Percentiles rank a stretch among this genome's conserved stretches.
Evolutionary conservation across 106 monocot species (phyloP).

Genomic region (Gastrodia elata): DNA sequence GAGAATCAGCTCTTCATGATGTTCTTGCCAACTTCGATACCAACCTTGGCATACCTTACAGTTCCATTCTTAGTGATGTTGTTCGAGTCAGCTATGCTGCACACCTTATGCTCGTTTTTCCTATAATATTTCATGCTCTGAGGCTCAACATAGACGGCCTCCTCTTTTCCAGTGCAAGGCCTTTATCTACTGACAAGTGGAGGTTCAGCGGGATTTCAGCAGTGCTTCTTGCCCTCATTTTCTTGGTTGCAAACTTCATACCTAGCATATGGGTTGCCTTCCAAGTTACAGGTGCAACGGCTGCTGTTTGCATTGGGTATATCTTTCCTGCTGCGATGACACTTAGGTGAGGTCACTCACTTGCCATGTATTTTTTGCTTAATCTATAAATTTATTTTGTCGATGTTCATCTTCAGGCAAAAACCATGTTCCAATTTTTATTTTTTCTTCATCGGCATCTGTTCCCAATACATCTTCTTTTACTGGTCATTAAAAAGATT

Average conservation of each 20-base stretch:
- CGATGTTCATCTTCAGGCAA: no score
- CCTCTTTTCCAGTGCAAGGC: conserved; percentile 48
- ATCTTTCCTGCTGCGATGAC: conserved; percentile 81
- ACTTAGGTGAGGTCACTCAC: conserved; percentile 45
- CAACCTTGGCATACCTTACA: conserved; percentile 71
- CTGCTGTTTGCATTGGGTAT: conserved; percentile 79
- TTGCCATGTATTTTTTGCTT: no score
- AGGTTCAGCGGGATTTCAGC: conserved; percentile 46
- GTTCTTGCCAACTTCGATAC: conserved; percentile 87
- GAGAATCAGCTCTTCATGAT: conserved; percentile 72
- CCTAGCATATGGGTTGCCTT: conserved; percentile 99
- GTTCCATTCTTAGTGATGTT: conserved; percentile 52
- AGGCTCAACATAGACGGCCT: conserved; percentile 83
- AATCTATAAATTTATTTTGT: no score
- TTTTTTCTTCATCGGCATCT: no score
- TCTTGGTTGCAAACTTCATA: conserved; percentile 61
- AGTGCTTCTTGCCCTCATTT: conserved; percentile 45
- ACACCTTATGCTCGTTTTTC: conserved; percentile 95
- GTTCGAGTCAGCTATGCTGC: conserved; percentile 79
- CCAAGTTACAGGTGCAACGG: conserved; percentile 90
- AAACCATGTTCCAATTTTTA: no score
- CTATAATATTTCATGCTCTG: conserved; percentile 69
- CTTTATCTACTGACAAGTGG: conserved; percentile 42
- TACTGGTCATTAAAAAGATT: no score
- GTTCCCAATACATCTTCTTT: no score